phyloP scores from a whole-genome alignment of 2,329 filamentous ascomycete species.

The Gnomoniopsis smithogilvyi region DNA sequence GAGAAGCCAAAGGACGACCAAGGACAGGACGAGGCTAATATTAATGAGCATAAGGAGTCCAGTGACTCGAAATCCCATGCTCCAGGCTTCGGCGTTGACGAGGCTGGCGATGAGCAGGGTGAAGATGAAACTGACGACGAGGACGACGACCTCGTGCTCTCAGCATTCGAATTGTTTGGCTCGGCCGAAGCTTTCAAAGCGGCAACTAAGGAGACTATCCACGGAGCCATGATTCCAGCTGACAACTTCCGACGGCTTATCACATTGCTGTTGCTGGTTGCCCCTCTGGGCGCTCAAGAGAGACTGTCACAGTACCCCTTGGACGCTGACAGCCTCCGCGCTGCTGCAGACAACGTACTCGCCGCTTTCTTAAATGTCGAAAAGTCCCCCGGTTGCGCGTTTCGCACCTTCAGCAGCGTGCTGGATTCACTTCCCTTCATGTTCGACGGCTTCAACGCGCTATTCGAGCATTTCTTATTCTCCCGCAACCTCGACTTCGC shows the following conservation, averaged over 20 bases:
- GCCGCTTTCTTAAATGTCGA: constrained; percentile 65
- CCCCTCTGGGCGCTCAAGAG: constrained; percentile 64
- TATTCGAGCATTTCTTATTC: constrained; percentile 76
- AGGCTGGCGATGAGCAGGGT: constrained; percentile 35
- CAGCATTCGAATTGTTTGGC: constrained; percentile 66
- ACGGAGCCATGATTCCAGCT: constrained; percentile 67
- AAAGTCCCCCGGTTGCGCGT: constrained; percentile 59
- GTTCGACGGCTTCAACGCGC: constrained; percentile 62
- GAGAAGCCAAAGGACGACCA: constrained; percentile 25
- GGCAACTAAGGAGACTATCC: constrained; percentile 46
- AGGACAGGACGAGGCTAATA: constrained; percentile 18
- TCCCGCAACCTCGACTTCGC: constrained; percentile 66
- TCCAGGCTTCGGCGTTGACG: constrained; percentile 44
- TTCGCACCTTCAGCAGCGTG: constrained; percentile 57
- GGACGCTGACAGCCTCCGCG: constrained; percentile 56
- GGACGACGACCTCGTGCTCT: constrained; percentile 63
- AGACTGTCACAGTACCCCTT: constrained; percentile 58
- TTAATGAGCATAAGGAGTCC: background rate
- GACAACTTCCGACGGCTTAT: constrained; percentile 70
- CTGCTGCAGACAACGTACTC: constrained; percentile 62
- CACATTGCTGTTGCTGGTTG: constrained; percentile 65
- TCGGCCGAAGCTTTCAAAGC: constrained; percentile 59
- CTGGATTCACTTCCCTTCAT: constrained; percentile 62
- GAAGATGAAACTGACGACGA: constrained; percentile 40
- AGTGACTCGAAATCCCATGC: constrained; percentile 20